Base-by-base conservation (phyloP, 2,329 filamentous ascomycete species). In the Fusarium mundagurra region DNA sequence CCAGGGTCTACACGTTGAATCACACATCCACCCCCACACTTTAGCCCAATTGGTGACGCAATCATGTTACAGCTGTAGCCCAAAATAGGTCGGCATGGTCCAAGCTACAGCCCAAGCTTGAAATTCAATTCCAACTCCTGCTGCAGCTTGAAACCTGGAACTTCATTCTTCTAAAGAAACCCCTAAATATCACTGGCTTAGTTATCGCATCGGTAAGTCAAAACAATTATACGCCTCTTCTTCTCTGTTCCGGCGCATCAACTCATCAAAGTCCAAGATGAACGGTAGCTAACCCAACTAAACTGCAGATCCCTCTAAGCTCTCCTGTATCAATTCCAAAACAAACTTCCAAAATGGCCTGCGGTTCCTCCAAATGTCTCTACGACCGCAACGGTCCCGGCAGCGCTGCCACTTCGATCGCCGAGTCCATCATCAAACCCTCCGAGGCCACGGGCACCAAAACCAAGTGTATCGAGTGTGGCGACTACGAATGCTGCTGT, bases 371-470 rank as follows among this genome's bases (percentile, higher is more conserved):
- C 44, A 61, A 51, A 22, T 70, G 68, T 31, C 73, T 77, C 67
- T 73, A 76, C 68, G 76, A 81, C 71, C 74, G 67, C 67, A 87
- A 86, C 78, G 86, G 86, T 33, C 86, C 86, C 38, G 86, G 87
- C 63, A 85, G 84, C 74, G 82, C 85, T 8, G 86, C 87, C 38
- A 82, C 85, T 3, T 87, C 86, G 50, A 87, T 86, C 59, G 83
- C 86, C 69, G 84, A 85, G 72, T 85, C 81, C 75, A 87, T 89
- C 77, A 77, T 88, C 74, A 89, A 89, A 82, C 85, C 86, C 13
- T 83, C 82, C 29, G 84, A 84, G 54, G 83, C 83, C 78, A 86
- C 85, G 5, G 84, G 77, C 47, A 77, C 77, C 36, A 79, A 77
- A 70, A 79, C 77, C 20, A 76, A 74, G 44, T 79, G 77, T 67